Percentiles rank a stretch among this genome's conserved stretches.
phyloP scores from a whole-genome alignment of 2,329 filamentous ascomycete species.

The Talaromyces sp. region DNA sequence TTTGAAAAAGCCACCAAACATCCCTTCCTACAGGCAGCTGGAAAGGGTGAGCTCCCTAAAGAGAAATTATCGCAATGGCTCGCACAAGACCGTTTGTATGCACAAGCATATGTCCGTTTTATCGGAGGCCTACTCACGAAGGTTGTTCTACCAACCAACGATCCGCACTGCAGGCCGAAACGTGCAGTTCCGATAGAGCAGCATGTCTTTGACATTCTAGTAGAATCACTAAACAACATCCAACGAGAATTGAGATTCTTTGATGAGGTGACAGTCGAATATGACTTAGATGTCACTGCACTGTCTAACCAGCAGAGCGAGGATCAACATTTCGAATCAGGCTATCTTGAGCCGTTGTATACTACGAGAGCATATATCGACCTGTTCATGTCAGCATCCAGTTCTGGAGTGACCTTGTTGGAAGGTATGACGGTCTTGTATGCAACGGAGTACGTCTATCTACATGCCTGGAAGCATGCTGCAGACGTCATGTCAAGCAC shows the following conservation, averaged over 20 bases:
- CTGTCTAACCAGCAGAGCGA: slow-evolving; percentile 24
- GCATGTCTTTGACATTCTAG: slow-evolving; percentile 59
- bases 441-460: slow-evolving; percentile 67
- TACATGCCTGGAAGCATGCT: slow-evolving; percentile 55
- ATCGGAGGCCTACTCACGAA: slow-evolving; percentile 62
- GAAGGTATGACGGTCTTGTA: slow-evolving; percentile 72
- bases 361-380: slow-evolving; percentile 57
- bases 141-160: slow-evolving; percentile 51
- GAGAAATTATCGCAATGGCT: slow-evolving; percentile 62
- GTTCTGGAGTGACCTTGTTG: slow-evolving; percentile 52
- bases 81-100: slow-evolving; percentile 68
- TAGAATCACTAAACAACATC: slow-evolving; percentile 64
- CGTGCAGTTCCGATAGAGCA: slow-evolving; percentile 43
- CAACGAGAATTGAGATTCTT: slow-evolving; percentile 66
- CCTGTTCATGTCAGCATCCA: slow-evolving; percentile 56
- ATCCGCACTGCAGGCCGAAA: slow-evolving; percentile 29
- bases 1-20: slow-evolving; percentile 61
- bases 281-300: slow-evolving; percentile 51
- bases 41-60: slow-evolving; percentile 58
- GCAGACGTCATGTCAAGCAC: slow-evolving; percentile 31
- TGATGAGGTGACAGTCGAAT: slow-evolving; percentile 59
- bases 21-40: slow-evolving; percentile 63
- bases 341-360: slow-evolving; percentile 35
- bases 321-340: slow-evolving; percentile 6
- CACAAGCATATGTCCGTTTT: slow-evolving; percentile 66